Base-by-base conservation (phyloP, 768 basidiomycete species). In the Collybia sp. region DNA sequence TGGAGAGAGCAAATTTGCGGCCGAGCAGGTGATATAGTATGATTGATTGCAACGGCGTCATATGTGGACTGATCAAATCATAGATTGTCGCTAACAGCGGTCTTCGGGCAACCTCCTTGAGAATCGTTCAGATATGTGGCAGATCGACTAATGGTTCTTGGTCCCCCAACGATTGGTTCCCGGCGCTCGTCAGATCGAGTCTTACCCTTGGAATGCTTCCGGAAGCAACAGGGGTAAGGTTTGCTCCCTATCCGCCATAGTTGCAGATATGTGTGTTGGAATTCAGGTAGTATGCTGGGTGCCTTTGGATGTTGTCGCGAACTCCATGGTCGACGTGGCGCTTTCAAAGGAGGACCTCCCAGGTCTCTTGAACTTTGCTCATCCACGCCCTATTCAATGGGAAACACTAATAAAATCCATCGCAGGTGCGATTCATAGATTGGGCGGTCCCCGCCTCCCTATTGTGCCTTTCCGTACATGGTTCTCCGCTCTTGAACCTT, bases 101-200 rank as follows among this genome's bases (percentile, higher is more conserved):
- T 10, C 33, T 59, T n/a, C n/a, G 40, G 9, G 43, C 40, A 10
- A 16, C 45, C 3, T 44, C 46, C n/a, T 17, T 56, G 13, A 45
- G 56, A 42, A 58, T 72, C n/a, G 66, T 71, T 2, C 69, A 72
- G 49, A 51, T 73, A 25, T 54, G 57, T 13, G 71, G 68, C 2
- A 61, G 62, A 19, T 40, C 42, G 2, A 58, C 61, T 2, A 58
- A 60, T 34, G 72, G 71, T 12, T 60, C 63, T 3, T 71, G 68
- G 71, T 59, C 61, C 15, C 62, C 55, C 0, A 57, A 54, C 1
- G 61, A 67, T 38, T 69, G 69, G 65, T 46, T 73, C 34, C 66
- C 70, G 6, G 58, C 63, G 17, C 50, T 72, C 10, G 50, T 70
- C 10, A 63, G 64, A 48, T 66, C 66, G 2, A 62, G 60, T 42